phyloP scores from a whole-genome alignment of 2,329 filamentous ascomycete species.

The Leptodontidium sp. region DNA sequence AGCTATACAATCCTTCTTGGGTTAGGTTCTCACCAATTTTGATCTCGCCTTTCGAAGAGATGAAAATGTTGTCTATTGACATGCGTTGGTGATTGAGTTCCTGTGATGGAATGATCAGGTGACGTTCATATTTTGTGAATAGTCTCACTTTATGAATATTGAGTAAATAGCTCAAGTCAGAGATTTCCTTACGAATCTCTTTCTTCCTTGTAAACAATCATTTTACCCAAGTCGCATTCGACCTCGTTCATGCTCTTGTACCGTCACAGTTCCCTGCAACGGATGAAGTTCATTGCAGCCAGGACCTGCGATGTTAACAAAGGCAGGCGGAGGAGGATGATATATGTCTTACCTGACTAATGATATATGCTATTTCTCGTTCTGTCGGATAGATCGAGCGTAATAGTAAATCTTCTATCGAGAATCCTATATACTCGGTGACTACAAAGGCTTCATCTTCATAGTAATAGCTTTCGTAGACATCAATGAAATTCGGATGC shows the following conservation, averaged over 20 bases:
- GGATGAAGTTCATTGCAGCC: neutral
- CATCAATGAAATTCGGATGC: constrained; percentile 3
- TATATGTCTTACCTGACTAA: neutral
- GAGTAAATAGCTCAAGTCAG: too few species aligned
- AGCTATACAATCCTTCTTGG: neutral
- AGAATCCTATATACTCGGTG: neutral
- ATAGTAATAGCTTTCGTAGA: neutral
- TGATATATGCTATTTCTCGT: neutral
- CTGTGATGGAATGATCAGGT: too few species aligned
- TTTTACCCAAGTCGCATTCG: too few species aligned
- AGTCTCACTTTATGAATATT: too few species aligned
- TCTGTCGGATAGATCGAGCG: neutral
- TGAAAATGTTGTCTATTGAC: neutral
- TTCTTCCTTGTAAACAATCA: too few species aligned
- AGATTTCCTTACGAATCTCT: too few species aligned
- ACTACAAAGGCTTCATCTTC: neutral
- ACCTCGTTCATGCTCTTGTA: too few species aligned
- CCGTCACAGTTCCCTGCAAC: too few species aligned
- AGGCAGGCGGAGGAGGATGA: neutral
- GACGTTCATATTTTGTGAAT: too few species aligned
- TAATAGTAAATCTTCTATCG: constrained; percentile 3
- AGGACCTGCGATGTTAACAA: neutral
- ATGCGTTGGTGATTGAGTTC: neutral
- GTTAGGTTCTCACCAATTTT: constrained; percentile 1
- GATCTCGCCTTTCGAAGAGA: neutral